Percentiles rank a stretch among this genome's conserved stretches.
phyloP scores from a whole-genome alignment of 805 yeast genomes.

The Kodamaea kaohsiungensis region DNA sequence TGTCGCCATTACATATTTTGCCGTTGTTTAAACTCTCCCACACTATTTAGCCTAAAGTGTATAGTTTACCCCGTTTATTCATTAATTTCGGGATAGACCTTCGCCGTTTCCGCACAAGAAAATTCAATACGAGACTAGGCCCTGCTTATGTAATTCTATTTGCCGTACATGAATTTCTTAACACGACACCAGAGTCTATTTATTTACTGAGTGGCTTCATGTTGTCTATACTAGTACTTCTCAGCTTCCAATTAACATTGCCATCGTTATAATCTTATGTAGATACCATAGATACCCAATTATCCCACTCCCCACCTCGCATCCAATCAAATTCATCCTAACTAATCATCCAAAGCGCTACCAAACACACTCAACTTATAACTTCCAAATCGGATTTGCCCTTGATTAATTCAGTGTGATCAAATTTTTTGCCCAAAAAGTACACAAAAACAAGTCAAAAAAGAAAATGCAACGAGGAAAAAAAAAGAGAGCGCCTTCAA shows the following conservation, averaged over 20 bases:
- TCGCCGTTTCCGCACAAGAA: not conserved
- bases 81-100: not conserved
- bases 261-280: too few relatives aligned
- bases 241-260: too few relatives aligned
- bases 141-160: not conserved
- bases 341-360: not conserved
- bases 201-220: too few relatives aligned
- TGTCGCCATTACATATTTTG: too few relatives aligned
- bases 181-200: not conserved
- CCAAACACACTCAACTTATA: not conserved
- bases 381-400: slow-evolving; percentile 3
- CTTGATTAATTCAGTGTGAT: slow-evolving; percentile 2
- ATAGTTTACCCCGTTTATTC: not conserved
- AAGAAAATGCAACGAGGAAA: slow-evolving; percentile 1
- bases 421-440: not conserved
- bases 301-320: not conserved
- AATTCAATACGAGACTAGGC: not conserved
- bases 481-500: not conserved
- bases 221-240: too few relatives aligned
- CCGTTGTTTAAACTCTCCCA: too few relatives aligned
- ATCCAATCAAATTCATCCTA: not conserved
- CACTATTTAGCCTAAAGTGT: too few relatives aligned
- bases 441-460: not conserved
- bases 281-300: too few relatives aligned
- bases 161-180: not conserved